Evolutionary conservation across 345 rosid genomes (phyloP).

Genomic region (Dipteronia dyeriana): DNA sequence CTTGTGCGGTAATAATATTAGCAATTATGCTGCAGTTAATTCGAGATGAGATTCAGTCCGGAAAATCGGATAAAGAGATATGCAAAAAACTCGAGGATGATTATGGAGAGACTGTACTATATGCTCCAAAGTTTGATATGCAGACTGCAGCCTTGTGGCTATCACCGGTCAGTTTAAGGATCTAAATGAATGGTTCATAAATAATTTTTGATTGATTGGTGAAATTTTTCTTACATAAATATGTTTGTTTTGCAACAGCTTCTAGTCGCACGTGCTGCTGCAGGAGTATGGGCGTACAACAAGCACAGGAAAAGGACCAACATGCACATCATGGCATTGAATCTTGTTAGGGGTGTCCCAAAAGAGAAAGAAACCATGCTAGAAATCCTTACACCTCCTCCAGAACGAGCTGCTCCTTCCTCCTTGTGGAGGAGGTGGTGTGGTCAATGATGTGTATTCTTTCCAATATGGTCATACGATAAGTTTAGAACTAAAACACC

Average conservation of each 20-base stretch:
- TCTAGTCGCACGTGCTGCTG: slow-evolving; percentile 66
- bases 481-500: background rate
- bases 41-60: slow-evolving; percentile 83
- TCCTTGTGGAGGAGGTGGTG: slow-evolving; percentile 61
- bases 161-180: slow-evolving; percentile 64
- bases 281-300: slow-evolving; percentile 66
- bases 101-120: slow-evolving; percentile 93
- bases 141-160: slow-evolving; percentile 95
- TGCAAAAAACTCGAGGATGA: slow-evolving; percentile 90
- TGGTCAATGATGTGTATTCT: slow-evolving; percentile 24
- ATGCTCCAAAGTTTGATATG: slow-evolving; percentile 86
- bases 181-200: background rate
- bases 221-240: slow-evolving; percentile 19
- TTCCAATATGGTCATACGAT: background rate
- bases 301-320: slow-evolving; percentile 73
- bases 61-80: slow-evolving; percentile 89
- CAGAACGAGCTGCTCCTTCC: slow-evolving; percentile 34
- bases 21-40: slow-evolving; percentile 58
- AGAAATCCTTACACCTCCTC: slow-evolving; percentile 81
- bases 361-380: slow-evolving; percentile 87
- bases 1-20: background rate
- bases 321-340: slow-evolving; percentile 82
- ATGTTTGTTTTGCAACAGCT: slow-evolving; percentile 36
- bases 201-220: background rate
- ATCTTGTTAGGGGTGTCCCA: slow-evolving; percentile 79